Percentiles rank a stretch among this genome's conserved stretches.
These are phyloP conservation scores for Neckera pumila DNA, from an alignment of 225 moss, liverwort and hornwort species.

Conservation along the genomic window DNA sequence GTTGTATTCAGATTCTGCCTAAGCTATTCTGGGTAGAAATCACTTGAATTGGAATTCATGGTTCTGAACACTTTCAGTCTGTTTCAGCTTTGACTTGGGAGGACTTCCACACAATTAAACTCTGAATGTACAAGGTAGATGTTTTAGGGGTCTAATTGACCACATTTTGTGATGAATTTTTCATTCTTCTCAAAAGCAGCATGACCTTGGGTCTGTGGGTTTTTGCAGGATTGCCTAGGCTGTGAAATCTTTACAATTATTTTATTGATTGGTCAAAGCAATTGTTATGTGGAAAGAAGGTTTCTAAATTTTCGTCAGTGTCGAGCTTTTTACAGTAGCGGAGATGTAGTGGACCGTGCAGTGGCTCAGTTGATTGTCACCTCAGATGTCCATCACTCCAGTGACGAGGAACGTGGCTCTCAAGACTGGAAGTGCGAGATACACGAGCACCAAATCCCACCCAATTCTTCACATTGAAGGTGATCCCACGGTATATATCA, in stretches of 20 bases:
- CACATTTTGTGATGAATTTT: neutral
- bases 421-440: neutral
- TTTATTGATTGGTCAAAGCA: neutral
- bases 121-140: neutral
- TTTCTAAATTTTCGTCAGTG: neutral
- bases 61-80: neutral
- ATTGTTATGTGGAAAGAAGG: neutral
- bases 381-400: neutral
- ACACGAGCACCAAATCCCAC: neutral
- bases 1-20: neutral
- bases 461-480: neutral
- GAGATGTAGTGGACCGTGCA: neutral
- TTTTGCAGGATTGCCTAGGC: neutral
- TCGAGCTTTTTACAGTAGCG: neutral
- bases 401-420: neutral
- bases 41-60: neutral
- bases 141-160: neutral
- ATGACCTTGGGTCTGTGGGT: neutral
- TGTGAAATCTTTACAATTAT: neutral
- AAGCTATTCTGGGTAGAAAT: neutral
- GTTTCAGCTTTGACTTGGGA: neutral
- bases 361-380: neutral
- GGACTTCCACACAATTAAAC: neutral
- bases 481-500: slow-evolving; percentile 50
- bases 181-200: neutral